Percentiles rank a stretch among this genome's conserved stretches.
These are phyloP conservation scores for Aquilaria sinensis DNA, from an alignment of 345 rosid species.

Conservation along the genomic window DNA sequence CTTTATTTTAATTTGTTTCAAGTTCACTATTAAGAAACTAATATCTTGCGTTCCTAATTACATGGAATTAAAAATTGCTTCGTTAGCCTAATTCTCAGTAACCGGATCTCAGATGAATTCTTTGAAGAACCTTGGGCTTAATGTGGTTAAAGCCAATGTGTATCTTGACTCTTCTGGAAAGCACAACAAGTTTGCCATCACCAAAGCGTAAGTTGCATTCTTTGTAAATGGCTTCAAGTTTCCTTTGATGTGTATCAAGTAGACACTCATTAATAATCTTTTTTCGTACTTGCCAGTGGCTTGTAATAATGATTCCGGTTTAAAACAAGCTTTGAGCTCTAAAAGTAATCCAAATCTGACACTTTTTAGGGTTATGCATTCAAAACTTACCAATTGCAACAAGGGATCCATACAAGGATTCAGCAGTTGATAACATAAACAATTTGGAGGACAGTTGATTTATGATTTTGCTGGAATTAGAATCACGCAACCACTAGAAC, in stretches of 20 bases:
- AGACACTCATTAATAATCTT: not conserved
- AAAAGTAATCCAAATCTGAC: no score
- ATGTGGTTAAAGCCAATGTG: slow-evolving; percentile 92
- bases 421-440: no score
- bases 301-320: not conserved
- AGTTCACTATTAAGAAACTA: not conserved
- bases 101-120: slow-evolving; percentile 73
- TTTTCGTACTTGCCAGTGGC: not conserved
- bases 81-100: slow-evolving; percentile 10
- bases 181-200: slow-evolving; percentile 83
- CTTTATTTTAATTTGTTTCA: not conserved
- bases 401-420: no score
- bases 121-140: slow-evolving; percentile 81
- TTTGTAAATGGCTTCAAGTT: not conserved
- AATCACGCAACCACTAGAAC: no score
- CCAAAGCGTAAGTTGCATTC: slow-evolving; percentile 61
- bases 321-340: no score
- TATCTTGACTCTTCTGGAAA: slow-evolving; percentile 91
- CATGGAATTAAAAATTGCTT: not conserved
- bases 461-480: no score
- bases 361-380: no score
- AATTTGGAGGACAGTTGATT: no score
- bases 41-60: not conserved
- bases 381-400: no score
- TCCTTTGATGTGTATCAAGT: not conserved